Conservation (phyloP, 345 rosid species). For the Alliaria petiolata region DNA sequence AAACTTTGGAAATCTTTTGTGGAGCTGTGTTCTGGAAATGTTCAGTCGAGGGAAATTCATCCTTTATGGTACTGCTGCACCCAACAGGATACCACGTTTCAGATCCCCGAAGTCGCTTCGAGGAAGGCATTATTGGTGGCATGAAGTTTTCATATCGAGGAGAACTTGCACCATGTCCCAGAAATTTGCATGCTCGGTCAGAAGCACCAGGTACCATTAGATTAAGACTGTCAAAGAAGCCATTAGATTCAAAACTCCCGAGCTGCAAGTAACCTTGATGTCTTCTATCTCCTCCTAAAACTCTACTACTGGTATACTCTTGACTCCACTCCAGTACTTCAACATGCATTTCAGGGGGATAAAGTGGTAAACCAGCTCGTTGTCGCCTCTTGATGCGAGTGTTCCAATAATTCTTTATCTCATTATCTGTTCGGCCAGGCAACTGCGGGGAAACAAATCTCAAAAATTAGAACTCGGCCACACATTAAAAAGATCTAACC, state of each 20-base stretch:
- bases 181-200: conserved; percentile 47
- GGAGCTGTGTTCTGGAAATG: conserved; percentile 41
- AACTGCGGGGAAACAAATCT: conserved; percentile 40
- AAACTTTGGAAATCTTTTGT: conserved; percentile 41
- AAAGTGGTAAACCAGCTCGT: conserved; percentile 94
- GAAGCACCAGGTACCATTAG: conserved; percentile 49
- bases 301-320: conserved; percentile 30
- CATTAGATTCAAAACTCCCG: conserved; percentile 54
- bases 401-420: conserved; percentile 98
- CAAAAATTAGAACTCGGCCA: not conserved
- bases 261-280: conserved; percentile 49
- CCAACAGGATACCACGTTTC: conserved; percentile 39
- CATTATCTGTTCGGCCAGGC: conserved; percentile 98
- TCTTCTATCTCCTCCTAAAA: conserved; percentile 39
- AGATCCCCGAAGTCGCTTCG: conserved; percentile 63
- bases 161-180: conserved; percentile 48
- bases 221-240: conserved; percentile 59
- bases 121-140: conserved; percentile 43
- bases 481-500: not conserved
- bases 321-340: conserved; percentile 58
- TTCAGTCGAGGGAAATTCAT: conserved; percentile 46
- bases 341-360: conserved; percentile 69
- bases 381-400: conserved; percentile 91
- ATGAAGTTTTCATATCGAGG: conserved; percentile 51
- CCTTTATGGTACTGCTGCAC: conserved; percentile 40